A percentile compares a stretch with the other conserved stretches of the same genome.
Conservation (phyloP, 306 rosid species). For the Casuarina cunninghamiana region DNA sequence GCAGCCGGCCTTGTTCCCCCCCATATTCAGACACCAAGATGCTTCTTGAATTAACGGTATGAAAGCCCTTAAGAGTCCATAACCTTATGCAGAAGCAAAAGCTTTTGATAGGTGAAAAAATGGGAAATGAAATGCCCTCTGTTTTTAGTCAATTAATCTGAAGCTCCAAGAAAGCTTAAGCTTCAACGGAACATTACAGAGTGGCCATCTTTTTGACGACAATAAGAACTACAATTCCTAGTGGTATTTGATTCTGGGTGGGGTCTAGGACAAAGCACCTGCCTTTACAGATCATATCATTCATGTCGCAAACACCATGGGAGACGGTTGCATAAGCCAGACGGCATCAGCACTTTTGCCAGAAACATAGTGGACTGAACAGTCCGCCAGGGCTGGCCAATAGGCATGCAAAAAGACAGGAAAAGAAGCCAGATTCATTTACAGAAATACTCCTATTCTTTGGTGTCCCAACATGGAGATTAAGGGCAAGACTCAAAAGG, state of each 20-base stretch:
- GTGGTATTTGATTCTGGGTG: constrained; percentile 4
- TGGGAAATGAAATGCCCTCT: constrained; percentile 22
- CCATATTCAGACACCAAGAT: background rate
- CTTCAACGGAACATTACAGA: background rate
- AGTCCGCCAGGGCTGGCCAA: background rate
- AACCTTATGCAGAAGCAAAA: background rate
- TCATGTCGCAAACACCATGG: constrained; percentile 38
- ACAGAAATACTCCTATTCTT: constrained; percentile 22
- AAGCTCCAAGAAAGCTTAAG: background rate
- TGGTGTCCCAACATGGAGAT: constrained; percentile 10
- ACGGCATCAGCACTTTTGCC: constrained; percentile 46
- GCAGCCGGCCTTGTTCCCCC: background rate
- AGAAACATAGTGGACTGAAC: background rate
- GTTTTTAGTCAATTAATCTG: constrained; percentile 27
- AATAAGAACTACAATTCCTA: background rate
- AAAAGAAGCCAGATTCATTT: constrained; percentile 36
- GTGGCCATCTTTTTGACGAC: background rate
- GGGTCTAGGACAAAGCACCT: constrained; percentile 14
- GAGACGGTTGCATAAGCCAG: constrained; percentile 53
- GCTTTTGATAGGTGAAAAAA: background rate
- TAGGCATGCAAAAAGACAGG: constrained; percentile 39
- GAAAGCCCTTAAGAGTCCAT: background rate
- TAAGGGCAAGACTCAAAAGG: constrained; percentile 7
- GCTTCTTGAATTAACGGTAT: background rate
- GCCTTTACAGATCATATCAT: constrained; percentile 25